A percentile compares a stretch with the other conserved stretches of the same genome.
phyloP scores from a whole-genome alignment of 768 basidiomycete genomes.

The Leccinum disarticulatum region DNA sequence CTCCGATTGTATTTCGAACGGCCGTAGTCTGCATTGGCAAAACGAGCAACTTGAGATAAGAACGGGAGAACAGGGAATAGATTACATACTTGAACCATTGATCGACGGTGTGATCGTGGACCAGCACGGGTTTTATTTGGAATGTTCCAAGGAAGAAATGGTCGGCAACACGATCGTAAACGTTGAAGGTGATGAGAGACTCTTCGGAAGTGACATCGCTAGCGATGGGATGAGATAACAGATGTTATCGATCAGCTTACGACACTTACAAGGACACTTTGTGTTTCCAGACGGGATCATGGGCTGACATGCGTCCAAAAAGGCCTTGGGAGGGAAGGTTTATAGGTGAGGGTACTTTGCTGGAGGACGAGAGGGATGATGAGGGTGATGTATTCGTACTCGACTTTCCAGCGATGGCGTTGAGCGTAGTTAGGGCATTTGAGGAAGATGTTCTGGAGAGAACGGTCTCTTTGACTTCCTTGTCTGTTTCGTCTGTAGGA shows the following conservation, averaged over 20 bases:
- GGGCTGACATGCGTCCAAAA: constrained; percentile 65
- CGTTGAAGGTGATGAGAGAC: constrained; percentile 80
- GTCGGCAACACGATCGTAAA: constrained; percentile 86
- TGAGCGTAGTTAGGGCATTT: constrained; percentile 64
- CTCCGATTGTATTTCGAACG: constrained; percentile 48
- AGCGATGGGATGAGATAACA: constrained; percentile 23
- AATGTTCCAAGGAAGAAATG: constrained; percentile 89
- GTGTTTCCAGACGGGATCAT: constrained; percentile 99
- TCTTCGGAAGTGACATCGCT: constrained; percentile 94
- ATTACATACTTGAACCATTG: constrained; percentile 91
- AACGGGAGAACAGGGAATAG: constrained; percentile 15
- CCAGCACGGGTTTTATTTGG: constrained; percentile 85
- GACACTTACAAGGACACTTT: constrained; percentile 91
- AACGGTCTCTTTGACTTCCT: constrained; percentile 78
- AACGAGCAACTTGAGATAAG: constrained; percentile 13
- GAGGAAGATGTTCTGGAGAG: constrained; percentile 59
- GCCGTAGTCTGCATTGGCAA: constrained; percentile 52
- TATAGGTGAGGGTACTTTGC: constrained; percentile 33
- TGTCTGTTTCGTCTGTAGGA: constrained; percentile 81
- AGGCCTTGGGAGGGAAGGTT: constrained; percentile 41
- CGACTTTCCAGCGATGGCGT: constrained; percentile 52
- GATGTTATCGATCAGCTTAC: constrained; percentile 9
- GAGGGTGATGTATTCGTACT: constrained; percentile 46
- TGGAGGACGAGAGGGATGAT: constrained; percentile 41
- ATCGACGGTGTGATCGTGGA: constrained; percentile 95